These are phyloP conservation scores for Astraeus odoratus DNA, from an alignment of 768 basidiomycete genomes.

Conservation along the genomic window DNA sequence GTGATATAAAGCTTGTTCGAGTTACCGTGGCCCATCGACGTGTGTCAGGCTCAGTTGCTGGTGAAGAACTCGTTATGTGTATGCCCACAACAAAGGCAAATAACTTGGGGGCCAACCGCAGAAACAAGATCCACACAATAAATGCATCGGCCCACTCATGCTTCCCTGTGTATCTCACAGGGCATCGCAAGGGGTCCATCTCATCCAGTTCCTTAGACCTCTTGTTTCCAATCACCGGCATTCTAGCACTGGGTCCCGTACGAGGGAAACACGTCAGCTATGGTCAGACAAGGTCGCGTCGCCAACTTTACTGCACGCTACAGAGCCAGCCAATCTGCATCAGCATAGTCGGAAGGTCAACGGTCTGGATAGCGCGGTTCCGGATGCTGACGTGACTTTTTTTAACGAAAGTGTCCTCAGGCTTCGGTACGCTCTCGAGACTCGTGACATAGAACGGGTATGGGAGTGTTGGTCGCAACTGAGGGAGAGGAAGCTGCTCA, in stretches of 20 bases:
- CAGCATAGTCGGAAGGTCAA: no score
- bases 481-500: constrained; percentile 35
- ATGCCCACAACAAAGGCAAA: no score
- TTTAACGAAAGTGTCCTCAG: constrained; percentile 32
- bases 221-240: constrained; percentile 21
- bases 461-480: constrained; percentile 37
- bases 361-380: constrained; percentile 7
- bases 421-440: constrained; percentile 33
- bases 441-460: constrained; percentile 26
- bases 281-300: neutral
- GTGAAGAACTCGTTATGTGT: neutral
- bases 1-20: constrained; percentile 85
- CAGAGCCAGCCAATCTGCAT: constrained; percentile 4
- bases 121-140: no score
- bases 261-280: no score
- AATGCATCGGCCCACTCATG: no score
- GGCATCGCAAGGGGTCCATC: constrained; percentile 14
- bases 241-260: constrained; percentile 13
- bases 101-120: no score
- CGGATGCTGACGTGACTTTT: constrained; percentile 27
- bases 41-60: neutral
- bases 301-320: constrained; percentile 19
- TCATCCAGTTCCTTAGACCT: constrained; percentile 41
- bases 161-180: constrained; percentile 15
- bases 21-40: constrained; percentile 76